These are phyloP conservation scores for Tilletia walkeri DNA, from an alignment of 1,284 basidiomycete genomes.

Conservation along the genomic window DNA sequence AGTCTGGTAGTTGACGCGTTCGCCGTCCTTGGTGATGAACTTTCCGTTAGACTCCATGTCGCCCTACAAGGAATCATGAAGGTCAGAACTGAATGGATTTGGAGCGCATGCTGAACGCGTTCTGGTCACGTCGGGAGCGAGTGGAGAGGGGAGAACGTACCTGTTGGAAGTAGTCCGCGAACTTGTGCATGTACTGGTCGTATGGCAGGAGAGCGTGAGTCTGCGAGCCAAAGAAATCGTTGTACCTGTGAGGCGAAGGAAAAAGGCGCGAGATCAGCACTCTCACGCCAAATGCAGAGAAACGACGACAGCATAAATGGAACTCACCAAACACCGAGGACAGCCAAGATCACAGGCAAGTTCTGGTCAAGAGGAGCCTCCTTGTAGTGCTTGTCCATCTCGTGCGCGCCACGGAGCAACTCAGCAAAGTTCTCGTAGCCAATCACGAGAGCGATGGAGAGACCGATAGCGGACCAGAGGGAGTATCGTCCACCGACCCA, in stretches of 20 bases:
- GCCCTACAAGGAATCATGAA: constrained; percentile 60
- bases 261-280: not conserved
- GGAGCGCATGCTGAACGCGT: no score
- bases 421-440: constrained; percentile 92
- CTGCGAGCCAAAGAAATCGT: constrained; percentile 93
- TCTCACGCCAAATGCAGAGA: not conserved
- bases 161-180: constrained; percentile 99
- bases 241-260: constrained; percentile 62
- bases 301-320: not conserved
- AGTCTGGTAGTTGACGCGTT: constrained; percentile 91
- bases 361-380: constrained; percentile 84
- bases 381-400: constrained; percentile 96
- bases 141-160: no score
- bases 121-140: no score
- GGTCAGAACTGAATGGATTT: no score
- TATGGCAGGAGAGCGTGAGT: constrained; percentile 94
- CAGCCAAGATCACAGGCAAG: constrained; percentile 83
- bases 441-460: constrained; percentile 87
- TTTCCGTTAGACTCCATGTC: constrained; percentile 99
- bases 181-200: constrained; percentile 98
- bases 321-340: constrained; percentile 79
- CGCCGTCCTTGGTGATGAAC: constrained; percentile 86
- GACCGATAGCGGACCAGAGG: constrained; percentile 95
- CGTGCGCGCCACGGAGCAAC: constrained; percentile 86
- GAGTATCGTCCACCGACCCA: constrained; percentile 99